Percentiles rank a stretch among this genome's conserved stretches.
Conservation (phyloP, 2,329 filamentous ascomycete genomes). For the Fusarium circinatum region DNA sequence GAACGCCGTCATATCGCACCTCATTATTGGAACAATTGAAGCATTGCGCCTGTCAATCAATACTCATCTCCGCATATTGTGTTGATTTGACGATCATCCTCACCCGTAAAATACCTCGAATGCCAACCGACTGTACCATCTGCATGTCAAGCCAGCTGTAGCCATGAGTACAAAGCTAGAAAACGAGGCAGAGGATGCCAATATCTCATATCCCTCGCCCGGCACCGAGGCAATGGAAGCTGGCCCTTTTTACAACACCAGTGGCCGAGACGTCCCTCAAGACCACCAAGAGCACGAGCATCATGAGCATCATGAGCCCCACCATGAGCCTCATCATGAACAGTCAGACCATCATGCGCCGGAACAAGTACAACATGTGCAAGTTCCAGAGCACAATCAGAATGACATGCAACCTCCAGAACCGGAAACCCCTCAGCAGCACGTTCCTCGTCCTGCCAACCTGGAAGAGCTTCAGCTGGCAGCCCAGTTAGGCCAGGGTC, state of each 20-base stretch:
- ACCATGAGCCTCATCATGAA: slow-evolving; percentile 37
- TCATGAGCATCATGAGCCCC: slow-evolving; percentile 39
- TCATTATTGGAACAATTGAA: slow-evolving; percentile 22
- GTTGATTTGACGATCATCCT: slow-evolving; percentile 22
- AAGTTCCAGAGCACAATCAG: slow-evolving; percentile 47
- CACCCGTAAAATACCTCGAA: slow-evolving; percentile 13
- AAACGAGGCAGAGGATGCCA: slow-evolving; percentile 49
- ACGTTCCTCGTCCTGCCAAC: slow-evolving; percentile 56
- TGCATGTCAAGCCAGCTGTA: slow-evolving; percentile 7
- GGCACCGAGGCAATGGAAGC: slow-evolving; percentile 56
- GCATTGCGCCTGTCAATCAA: slow-evolving; percentile 1
- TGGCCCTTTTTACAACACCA: slow-evolving; percentile 57
- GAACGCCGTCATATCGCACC: slow-evolving; percentile 35
- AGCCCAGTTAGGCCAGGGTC: slow-evolving; percentile 65
- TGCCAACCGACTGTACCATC: background rate
- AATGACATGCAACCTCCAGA: slow-evolving; percentile 47
- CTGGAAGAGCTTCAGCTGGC: slow-evolving; percentile 68
- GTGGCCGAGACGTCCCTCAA: slow-evolving; percentile 47
- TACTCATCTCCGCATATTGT: slow-evolving; percentile 5
- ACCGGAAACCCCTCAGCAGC: slow-evolving; percentile 53
- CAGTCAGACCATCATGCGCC: slow-evolving; percentile 44
- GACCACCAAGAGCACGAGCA: slow-evolving; percentile 46
- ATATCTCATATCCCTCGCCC: slow-evolving; percentile 59
- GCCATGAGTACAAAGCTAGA: slow-evolving; percentile 51
- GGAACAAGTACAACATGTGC: slow-evolving; percentile 44